These are phyloP conservation scores for Sugiyamaella smithiae DNA, from an alignment of 805 yeast species.

Conservation along the genomic window DNA sequence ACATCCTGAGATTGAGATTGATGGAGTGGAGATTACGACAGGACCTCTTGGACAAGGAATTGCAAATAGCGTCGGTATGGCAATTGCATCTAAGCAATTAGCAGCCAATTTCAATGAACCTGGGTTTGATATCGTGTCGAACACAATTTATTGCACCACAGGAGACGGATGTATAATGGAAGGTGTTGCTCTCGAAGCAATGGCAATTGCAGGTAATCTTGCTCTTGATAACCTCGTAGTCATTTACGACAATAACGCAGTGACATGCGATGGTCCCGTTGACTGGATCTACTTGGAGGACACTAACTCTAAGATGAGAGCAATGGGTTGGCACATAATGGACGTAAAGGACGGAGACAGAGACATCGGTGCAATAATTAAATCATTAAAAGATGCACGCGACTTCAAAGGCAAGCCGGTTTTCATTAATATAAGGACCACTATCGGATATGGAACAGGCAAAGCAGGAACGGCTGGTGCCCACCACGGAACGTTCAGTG, in stretches of 20 bases:
- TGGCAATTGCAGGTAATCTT: slow-evolving; percentile 41
- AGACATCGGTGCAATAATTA: slow-evolving; percentile 33
- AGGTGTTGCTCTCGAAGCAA: slow-evolving; percentile 41
- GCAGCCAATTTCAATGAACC: slow-evolving; percentile 38
- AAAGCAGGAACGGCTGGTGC: slow-evolving; percentile 35
- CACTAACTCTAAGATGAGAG: slow-evolving; percentile 34
- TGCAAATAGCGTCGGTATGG: slow-evolving; percentile 41
- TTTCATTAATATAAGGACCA: slow-evolving; percentile 36
- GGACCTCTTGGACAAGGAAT: slow-evolving; percentile 46
- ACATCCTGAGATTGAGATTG: slow-evolving; percentile 41
- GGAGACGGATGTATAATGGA: slow-evolving; percentile 45
- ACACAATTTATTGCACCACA: slow-evolving; percentile 35
- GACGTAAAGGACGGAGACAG: slow-evolving; percentile 37
- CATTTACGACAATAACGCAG: slow-evolving; percentile 40
- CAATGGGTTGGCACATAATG: slow-evolving; percentile 39
- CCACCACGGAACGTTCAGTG: slow-evolving; percentile 40
- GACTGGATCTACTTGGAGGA: slow-evolving; percentile 37
- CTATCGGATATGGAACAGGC: slow-evolving; percentile 37
- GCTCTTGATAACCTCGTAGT: slow-evolving; percentile 37
- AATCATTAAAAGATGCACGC: slow-evolving; percentile 38
- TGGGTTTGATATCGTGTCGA: slow-evolving; percentile 33
- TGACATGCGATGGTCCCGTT: slow-evolving; percentile 40
- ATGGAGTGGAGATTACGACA: slow-evolving; percentile 40
- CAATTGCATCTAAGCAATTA: slow-evolving; percentile 39
- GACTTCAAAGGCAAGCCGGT: slow-evolving; percentile 35